These are phyloP conservation scores for Verticillium dahliae DNA, from an alignment of 2,329 filamentous ascomycete genomes.

Conservation along the genomic window DNA sequence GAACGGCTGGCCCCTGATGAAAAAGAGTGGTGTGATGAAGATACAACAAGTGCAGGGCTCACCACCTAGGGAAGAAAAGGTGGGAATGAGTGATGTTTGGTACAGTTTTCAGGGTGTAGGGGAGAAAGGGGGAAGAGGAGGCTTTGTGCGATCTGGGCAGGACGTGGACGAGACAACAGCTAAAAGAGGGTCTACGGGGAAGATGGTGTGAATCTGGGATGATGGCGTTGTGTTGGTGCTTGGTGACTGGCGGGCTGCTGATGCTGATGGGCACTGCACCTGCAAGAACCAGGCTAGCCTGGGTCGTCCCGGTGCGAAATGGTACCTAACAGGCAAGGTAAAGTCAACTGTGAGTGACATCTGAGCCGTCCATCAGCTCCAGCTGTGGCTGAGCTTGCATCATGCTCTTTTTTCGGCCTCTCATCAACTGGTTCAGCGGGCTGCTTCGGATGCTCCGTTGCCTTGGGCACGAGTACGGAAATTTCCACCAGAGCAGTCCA, in stretches of 20 bases:
- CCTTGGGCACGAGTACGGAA: not conserved
- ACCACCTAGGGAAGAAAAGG: not conserved
- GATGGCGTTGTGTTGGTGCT: not conserved
- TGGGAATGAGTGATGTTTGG: not conserved
- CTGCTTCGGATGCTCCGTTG: not conserved
- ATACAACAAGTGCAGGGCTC: not conserved
- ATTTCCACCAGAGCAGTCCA: not conserved
- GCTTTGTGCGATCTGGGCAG: conserved; percentile 2
- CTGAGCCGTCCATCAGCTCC: not conserved
- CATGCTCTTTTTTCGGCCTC: not conserved
- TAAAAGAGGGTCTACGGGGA: not conserved
- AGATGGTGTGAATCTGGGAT: not conserved
- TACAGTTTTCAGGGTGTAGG: not conserved
- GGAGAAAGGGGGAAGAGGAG: not conserved
- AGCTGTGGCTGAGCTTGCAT: not conserved
- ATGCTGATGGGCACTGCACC: not conserved
- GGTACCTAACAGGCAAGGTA: not conserved
- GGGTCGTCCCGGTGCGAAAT: not conserved
- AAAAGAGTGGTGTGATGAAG: conserved; percentile 8
- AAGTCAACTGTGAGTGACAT: not conserved
- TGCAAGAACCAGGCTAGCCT: not conserved
- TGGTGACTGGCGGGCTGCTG: not conserved
- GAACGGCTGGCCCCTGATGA: not conserved
- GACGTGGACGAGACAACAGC: not conserved
- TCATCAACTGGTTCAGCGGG: not conserved